Base-by-base conservation (phyloP, 768 basidiomycete species). In the Tricholoma sp. region DNA sequence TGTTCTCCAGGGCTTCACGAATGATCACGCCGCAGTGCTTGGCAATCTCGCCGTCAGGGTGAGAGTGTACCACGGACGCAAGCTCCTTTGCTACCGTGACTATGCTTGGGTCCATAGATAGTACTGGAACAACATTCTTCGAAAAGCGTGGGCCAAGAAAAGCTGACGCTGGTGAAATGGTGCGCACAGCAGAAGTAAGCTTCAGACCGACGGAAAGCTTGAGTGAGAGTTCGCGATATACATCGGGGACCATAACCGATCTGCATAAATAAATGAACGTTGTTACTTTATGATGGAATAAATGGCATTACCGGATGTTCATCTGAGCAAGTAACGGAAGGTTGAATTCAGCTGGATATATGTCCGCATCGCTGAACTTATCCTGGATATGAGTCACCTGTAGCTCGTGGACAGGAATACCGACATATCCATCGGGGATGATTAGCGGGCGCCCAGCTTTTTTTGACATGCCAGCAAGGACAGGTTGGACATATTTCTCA, bases 141-240 rank as follows among this genome's bases (percentile, higher is more conserved):
- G 81, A 82, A 65, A 84, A 84, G 17, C 80, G 76, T 2, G 81
- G 81, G 1, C 81, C 81, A 11, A 83, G 65, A 61, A 79, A 81
- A 1, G 80, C 82, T 4, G 80, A 80, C 45, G 79, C 77, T 2
- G 81, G 81, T 17, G 81, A 82, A 44, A 84, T 82, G 1, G 81
- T 81, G 56, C 83, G 78, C 13, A 83, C 73, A 6, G 81, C 81
- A 12, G 80, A 82, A 4, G 83, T 83, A 41, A 84, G 72, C 57
- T 80, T 82, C 59, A 83, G 74, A 13, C 82, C 82, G 50, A 83
- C 74, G 6, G 74, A 77, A 1, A 83, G 72, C 59, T 84, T 84
- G 51, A 84, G 75, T 4, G 78, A 78, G 5, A 78, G 66, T n/a
- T 72, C 72, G 33, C 59, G 65, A 58, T 76, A 77, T 11, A 72